Conservation (phyloP, 73 alveolate species). For the Paramecium pentaurelia region DNA sequence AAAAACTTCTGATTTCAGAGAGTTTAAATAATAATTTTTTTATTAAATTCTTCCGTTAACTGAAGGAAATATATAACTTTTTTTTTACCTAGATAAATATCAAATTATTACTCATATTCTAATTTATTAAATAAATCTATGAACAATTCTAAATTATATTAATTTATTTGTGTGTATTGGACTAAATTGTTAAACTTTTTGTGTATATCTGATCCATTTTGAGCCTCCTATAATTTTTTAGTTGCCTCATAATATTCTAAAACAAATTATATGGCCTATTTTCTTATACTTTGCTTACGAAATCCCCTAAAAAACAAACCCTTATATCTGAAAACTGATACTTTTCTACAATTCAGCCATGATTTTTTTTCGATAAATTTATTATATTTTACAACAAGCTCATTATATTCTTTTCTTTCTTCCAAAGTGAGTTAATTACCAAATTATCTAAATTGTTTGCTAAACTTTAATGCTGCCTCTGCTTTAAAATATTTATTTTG, state of each 20-base stretch:
- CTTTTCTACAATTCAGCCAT: slow-evolving; percentile 22
- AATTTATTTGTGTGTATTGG: not conserved
- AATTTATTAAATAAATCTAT: not conserved
- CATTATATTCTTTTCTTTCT: not conserved
- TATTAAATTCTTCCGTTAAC: not conserved
- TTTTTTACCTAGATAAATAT: not conserved
- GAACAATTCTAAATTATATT: not conserved
- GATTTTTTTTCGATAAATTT: slow-evolving; percentile 5
- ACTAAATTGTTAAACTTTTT: not conserved
- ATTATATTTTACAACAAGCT: not conserved
- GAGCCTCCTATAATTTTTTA: not conserved
- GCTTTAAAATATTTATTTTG: not conserved
- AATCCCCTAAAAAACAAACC: slow-evolving; percentile 12
- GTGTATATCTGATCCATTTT: not conserved
- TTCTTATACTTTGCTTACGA: not conserved
- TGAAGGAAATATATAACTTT: not conserved
- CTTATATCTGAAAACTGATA: not conserved
- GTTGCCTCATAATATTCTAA: not conserved
- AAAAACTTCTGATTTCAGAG: not conserved
- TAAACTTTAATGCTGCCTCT: not conserved
- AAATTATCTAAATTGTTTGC: not conserved
- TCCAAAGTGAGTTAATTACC: not conserved
- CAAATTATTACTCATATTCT: not conserved
- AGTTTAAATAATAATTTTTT: not conserved
- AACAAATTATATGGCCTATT: not conserved